Conservation (phyloP, 768 basidiomycete species). For the Artomyces pyxidatus region DNA sequence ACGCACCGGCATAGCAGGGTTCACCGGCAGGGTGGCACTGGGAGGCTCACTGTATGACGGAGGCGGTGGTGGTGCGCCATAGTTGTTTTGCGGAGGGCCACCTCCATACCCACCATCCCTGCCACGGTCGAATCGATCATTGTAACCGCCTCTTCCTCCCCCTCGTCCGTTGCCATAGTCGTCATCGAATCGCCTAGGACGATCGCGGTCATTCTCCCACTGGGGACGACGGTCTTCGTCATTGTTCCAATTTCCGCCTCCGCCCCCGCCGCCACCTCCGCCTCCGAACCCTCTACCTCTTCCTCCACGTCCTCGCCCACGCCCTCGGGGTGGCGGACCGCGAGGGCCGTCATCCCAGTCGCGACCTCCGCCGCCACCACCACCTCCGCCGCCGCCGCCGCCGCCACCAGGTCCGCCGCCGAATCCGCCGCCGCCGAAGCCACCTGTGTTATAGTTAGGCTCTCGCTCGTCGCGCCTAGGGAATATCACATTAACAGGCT, state of each 20-base stretch:
- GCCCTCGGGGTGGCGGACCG: constrained; percentile 20
- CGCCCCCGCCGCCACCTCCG: constrained; percentile 6
- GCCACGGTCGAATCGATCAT: constrained; percentile 19
- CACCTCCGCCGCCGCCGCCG: not conserved
- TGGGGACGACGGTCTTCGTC: constrained; percentile 14
- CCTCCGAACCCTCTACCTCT: constrained; percentile 10
- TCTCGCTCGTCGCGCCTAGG: constrained; percentile 27
- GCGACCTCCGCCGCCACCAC: constrained; percentile 9
- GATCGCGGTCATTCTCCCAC: constrained; percentile 13
- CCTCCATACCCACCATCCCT: constrained; percentile 21
- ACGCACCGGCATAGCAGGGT: constrained; percentile 3
- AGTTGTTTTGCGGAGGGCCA: no score
- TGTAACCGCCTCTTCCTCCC: constrained; percentile 32
- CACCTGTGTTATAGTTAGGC: constrained; percentile 17
- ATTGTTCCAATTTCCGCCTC: constrained; percentile 4
- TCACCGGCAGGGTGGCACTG: constrained; percentile 23
- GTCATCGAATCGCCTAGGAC: constrained; percentile 24
- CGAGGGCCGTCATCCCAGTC: constrained; percentile 20
- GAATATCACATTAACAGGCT: not conserved
- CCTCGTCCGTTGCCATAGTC: constrained; percentile 24
- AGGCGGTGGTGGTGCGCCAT: constrained; percentile 24
- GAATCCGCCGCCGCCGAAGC: constrained; percentile 17
- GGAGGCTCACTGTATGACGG: constrained; percentile 23
- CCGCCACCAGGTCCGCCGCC: constrained; percentile 17
- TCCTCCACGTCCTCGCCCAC: constrained; percentile 23